Evolutionary conservation across 2,329 filamentous ascomycete genomes (phyloP), one percentile per base, ranked within the genome.

Genomic region (Trichoderma lentiforme): DNA sequence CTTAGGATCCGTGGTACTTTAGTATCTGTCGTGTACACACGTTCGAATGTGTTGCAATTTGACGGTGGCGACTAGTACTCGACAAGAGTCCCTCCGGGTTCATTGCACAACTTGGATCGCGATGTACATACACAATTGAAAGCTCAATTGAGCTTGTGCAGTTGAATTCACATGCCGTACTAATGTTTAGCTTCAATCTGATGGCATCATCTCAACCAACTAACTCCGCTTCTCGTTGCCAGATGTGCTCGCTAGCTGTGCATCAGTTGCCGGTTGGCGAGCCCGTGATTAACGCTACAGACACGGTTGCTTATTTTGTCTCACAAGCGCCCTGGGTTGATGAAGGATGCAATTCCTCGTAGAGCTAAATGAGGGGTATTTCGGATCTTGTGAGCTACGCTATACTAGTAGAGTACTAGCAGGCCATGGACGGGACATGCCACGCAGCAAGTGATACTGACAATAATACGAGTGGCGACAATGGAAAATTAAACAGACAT

Each of bases 161-260:
- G 15, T 11, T 47, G 43, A 47, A n/a, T 47, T 47, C 43, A 47
- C 43, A 47, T 47, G 43, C n/a, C n/a, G 9, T 47, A 47, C 43
- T 47, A 47, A 47, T 47, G 43, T 21, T n/a, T 21, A 47, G 43
- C 43, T 47, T 47, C 43, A n/a, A 47, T 47, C 43, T 47, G n/a
- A 47, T 47, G n/a, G 15, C 43, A 47, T 47, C 18, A 47, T 47
- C 8, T 11, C 18, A 47, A n/a, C n/a, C 43, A 47, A 47, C 43
- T n/a, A 18, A 39, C 15, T 68, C 34, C 53, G 65, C 65, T 68
- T 68, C 65, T 68, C 53, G 34, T 53, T 47, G 65, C 12, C 24
- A 47, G 32, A 57, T 24, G 34, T 18, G 26, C 53, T 30, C n/a
- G 21, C 64, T 32, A 57, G 30, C 32, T 67, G 51, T 34, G 30